Percentiles rank a stretch among this genome's conserved stretches.
Evolutionary conservation across 768 basidiomycete species (phyloP).

Genomic region (Collybia mongolica): DNA sequence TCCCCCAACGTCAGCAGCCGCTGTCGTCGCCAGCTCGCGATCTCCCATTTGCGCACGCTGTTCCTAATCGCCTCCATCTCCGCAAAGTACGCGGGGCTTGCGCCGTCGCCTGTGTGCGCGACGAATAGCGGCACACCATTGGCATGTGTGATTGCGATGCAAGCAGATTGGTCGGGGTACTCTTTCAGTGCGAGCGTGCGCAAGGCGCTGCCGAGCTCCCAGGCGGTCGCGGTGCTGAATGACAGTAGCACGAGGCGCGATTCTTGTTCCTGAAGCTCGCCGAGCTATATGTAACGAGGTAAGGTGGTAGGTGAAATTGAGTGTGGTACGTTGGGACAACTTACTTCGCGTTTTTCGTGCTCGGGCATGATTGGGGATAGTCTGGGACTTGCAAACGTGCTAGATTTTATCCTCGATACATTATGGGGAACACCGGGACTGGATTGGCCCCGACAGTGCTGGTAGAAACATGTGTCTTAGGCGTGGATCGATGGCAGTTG

Average conservation of each 20-base stretch:
- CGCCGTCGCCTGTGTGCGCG: conserved; percentile 6
- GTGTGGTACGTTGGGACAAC: neutral
- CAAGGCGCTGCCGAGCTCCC: conserved; percentile 11
- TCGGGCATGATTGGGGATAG: conserved; percentile 6
- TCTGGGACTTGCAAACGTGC: too few relatives aligned
- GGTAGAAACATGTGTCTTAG: too few relatives aligned
- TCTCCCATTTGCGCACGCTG: conserved; percentile 8
- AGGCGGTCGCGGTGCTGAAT: conserved; percentile 9
- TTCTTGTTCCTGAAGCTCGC: conserved; percentile 10
- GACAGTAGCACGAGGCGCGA: conserved; percentile 7
- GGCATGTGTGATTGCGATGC: conserved; percentile 6
- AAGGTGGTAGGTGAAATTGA: neutral
- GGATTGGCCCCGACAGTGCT: too few relatives aligned
- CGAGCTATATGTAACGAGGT: neutral
- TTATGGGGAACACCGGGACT: too few relatives aligned
- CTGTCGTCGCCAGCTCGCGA: conserved; percentile 11
- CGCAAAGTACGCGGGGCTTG: conserved; percentile 7
- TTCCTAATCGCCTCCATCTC: conserved; percentile 11
- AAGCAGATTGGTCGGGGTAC: conserved; percentile 10
- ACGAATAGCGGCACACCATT: conserved; percentile 9
- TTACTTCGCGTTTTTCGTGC: conserved; percentile 10
- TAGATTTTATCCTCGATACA: too few relatives aligned
- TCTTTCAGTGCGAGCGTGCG: conserved; percentile 11
- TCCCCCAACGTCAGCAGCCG: conserved; percentile 5
- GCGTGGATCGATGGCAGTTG: too few relatives aligned